These are phyloP conservation scores for Vitis cinerea DNA, from an alignment of 164 flowering plant genomes.

Conservation along the genomic window DNA sequence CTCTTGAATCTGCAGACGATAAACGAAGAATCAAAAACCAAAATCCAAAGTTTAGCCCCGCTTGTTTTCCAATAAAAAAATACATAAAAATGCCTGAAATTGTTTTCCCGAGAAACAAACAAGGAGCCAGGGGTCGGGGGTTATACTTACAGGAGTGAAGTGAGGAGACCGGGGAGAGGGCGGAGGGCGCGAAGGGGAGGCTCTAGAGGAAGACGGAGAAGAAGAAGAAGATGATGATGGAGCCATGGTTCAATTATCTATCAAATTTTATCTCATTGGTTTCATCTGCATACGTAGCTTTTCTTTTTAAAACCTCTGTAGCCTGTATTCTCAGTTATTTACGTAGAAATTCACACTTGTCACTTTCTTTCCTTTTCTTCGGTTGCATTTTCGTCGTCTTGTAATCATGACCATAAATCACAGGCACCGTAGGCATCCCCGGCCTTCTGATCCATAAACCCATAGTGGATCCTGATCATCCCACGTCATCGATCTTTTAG, in stretches of 20 bases:
- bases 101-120: slow-evolving; percentile 5
- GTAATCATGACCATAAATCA: slow-evolving; percentile 19
- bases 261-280: not conserved
- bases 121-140: not conserved
- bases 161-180: slow-evolving; percentile 42
- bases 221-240: slow-evolving; percentile 38
- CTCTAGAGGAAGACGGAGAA: slow-evolving; percentile 31
- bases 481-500: not conserved
- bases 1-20: slow-evolving; percentile 46
- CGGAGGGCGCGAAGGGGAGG: slow-evolving; percentile 28
- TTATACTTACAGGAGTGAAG: slow-evolving; percentile 59
- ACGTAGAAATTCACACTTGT: not conserved
- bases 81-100: not conserved
- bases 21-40: not conserved
- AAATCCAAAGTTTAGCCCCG: not conserved
- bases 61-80: not conserved
- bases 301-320: not conserved
- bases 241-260: slow-evolving; percentile 21
- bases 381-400: slow-evolving; percentile 25
- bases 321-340: not conserved
- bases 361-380: slow-evolving; percentile 12
- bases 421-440: not conserved
- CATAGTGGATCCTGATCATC: not conserved
- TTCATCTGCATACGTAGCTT: not conserved
- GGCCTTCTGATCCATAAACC: not conserved